A percentile compares a stretch with the other conserved stretches of the same genome.
Conservation (phyloP, 495 filamentous ascomycete species). For the Xylaria flabelliformis region DNA sequence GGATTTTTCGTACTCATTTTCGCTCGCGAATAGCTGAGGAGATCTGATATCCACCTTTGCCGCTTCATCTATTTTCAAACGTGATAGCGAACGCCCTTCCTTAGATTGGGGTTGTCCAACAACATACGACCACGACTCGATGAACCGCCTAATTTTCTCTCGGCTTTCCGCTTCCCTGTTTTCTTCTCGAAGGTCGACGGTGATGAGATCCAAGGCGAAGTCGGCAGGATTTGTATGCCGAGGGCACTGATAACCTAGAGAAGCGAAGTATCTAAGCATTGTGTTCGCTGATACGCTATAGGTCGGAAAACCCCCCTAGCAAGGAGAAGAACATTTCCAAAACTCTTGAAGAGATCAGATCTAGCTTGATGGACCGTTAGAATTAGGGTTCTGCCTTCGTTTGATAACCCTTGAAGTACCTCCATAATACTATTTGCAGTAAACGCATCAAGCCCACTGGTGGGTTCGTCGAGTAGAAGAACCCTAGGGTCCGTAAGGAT, state of each 20-base stretch:
- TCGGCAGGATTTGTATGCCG: slow-evolving; percentile 74
- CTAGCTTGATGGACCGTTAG: slow-evolving; percentile 79
- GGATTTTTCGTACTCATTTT: background rate
- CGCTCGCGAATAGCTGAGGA: background rate
- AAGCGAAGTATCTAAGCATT: slow-evolving; percentile 69
- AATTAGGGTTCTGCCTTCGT: slow-evolving; percentile 75
- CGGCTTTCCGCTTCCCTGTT: slow-evolving; percentile 63
- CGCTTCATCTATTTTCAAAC: background rate
- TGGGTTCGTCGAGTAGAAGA: slow-evolving; percentile 75
- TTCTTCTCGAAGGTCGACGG: slow-evolving; percentile 70
- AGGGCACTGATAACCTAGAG: slow-evolving; percentile 67
- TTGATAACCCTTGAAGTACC: slow-evolving; percentile 68
- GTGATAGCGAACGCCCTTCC: background rate
- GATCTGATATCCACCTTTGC: background rate
- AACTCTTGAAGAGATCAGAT: slow-evolving; percentile 72
- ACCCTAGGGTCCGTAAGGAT: slow-evolving; percentile 75
- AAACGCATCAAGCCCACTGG: slow-evolving; percentile 77
- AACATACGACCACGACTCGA: slow-evolving; percentile 54
- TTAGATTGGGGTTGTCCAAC: background rate
- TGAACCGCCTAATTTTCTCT: slow-evolving; percentile 63
- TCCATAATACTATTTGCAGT: slow-evolving; percentile 77
- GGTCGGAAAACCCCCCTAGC: slow-evolving; percentile 68
- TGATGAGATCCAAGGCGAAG: slow-evolving; percentile 77
- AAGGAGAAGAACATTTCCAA: slow-evolving; percentile 72
- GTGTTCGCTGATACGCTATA: slow-evolving; percentile 68